Evolutionary conservation across 2,329 filamentous ascomycete species (phyloP).

Genomic region (Sclerotinia glacialis): DNA sequence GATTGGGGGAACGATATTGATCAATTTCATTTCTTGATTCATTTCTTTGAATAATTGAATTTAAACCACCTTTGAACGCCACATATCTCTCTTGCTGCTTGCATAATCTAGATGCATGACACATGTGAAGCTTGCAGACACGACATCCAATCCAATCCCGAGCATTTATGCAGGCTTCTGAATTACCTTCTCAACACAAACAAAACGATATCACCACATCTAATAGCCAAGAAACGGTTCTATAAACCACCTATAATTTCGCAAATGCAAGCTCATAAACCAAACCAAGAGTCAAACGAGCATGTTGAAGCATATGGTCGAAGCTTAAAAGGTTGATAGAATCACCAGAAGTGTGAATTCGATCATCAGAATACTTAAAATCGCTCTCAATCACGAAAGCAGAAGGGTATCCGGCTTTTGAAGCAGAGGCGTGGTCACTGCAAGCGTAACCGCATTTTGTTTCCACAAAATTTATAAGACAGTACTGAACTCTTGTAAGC

Average conservation of each 20-base stretch:
- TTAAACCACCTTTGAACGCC: not conserved
- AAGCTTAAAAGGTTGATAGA: conserved; percentile 72
- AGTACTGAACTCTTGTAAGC: conserved; percentile 58
- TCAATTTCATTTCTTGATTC: not conserved
- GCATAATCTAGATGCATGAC: not conserved
- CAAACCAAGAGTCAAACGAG: conserved; percentile 76
- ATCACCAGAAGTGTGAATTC: conserved; percentile 70
- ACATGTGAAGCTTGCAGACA: conserved; percentile 1
- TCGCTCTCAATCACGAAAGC: conserved; percentile 75
- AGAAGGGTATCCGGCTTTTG: conserved; percentile 70
- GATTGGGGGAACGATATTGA: not conserved
- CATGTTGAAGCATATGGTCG: conserved; percentile 90
- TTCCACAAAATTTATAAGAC: conserved; percentile 79
- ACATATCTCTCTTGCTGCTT: not conserved
- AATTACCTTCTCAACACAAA: not conserved
- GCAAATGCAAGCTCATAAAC: conserved; percentile 82
- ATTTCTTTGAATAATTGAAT: not conserved
- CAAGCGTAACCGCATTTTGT: conserved; percentile 89
- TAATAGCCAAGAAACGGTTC: not conserved
- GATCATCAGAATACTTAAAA: conserved; percentile 63
- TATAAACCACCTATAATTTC: conserved; percentile 41
- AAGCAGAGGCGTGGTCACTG: conserved; percentile 70
- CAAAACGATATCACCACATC: not conserved
- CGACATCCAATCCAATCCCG: not conserved
- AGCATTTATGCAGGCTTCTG: not conserved